Evolutionary conservation across 768 basidiomycete genomes (phyloP).

Genomic region (Hemileccinum rubropunctum): DNA sequence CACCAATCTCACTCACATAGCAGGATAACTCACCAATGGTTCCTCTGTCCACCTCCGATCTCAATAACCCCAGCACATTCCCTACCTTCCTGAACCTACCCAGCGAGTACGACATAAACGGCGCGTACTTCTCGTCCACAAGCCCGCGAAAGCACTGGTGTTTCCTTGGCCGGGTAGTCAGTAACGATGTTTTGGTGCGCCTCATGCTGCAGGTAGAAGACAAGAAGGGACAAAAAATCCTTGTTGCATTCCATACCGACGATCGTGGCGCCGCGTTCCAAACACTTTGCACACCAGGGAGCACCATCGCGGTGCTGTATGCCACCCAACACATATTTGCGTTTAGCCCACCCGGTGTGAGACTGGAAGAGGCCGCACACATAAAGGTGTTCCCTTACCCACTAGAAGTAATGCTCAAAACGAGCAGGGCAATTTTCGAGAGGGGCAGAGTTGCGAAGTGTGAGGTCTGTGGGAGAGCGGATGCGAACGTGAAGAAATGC

Average conservation of each 20-base stretch:
- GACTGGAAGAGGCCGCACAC: conserved; percentile 23
- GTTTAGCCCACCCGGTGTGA: conserved; percentile 29
- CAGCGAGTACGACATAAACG: conserved; percentile 19
- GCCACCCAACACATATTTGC: conserved; percentile 30
- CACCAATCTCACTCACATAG: conserved; percentile 2
- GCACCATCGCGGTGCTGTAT: conserved; percentile 31
- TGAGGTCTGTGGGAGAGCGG: conserved; percentile 20
- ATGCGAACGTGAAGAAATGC: conserved; percentile 21
- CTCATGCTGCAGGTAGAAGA: conserved; percentile 30
- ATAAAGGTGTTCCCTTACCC: conserved; percentile 28
- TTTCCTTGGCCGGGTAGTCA: conserved; percentile 27
- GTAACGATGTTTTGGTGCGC: conserved; percentile 25
- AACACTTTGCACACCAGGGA: conserved; percentile 22
- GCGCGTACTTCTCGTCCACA: conserved; percentile 19
- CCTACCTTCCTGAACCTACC: conserved; percentile 24
- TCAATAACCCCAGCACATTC: conserved; percentile 23
- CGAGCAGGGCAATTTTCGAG: conserved; percentile 22
- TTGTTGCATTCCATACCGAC: conserved; percentile 32
- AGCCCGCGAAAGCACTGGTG: conserved; percentile 31
- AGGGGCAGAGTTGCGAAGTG: conserved; percentile 19
- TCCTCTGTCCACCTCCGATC: conserved; percentile 21
- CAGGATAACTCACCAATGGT: conserved; percentile 16
- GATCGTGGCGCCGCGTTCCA: conserved; percentile 27
- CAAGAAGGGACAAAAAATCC: conserved; percentile 20
- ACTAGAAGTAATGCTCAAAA: conserved; percentile 24